Base-by-base conservation (phyloP, 192 early-diverging fungal genomes). In the Coemansia sp. region DNA sequence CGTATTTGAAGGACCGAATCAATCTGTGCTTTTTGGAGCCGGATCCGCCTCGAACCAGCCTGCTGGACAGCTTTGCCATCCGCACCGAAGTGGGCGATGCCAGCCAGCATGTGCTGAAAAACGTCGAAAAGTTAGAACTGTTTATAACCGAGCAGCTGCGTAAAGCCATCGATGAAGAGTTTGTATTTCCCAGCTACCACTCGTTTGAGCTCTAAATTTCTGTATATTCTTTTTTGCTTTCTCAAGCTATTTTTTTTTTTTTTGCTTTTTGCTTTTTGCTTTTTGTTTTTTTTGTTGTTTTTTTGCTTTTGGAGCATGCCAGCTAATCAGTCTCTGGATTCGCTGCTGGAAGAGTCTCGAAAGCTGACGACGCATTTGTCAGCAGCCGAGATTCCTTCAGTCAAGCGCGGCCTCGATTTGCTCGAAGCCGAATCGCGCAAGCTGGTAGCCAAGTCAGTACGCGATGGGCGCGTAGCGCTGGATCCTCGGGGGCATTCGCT, bases 381-480 rank as follows among this genome's bases (percentile, higher is more conserved):
- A 11, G 66, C 77, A 8, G 66, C 82, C 5, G 85, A 86, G 38
- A 66, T 94, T 40, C 87, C 92, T 6, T 67, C 85, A 7, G 82
- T 98, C 52, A 83, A 93, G 55, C 83, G 94, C 30, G 88, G 88
- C 42, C 82, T 98, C 18, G 87, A 87, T 70, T 88, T 95, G 80
- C 92, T 98, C 48, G 91, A 91, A 59, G 68, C 84, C 12, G 87
- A 93, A 50, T 90, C 93, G 8, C 83, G 88, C 36, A 88, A 87
- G 46, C 79, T 96, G 8, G 80, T 81, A 9, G 73, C 79, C 16
- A 61, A 70, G 13, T 61, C 80, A 1, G 62, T 65, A 13, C 71
- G 73, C 42, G 53, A 61, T 30, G 65, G 75, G 8, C 47, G 53
- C 14, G 52, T 18, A n/a, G 44, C 61, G 2, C 57, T 65, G 5